These are phyloP conservation scores for Rhodotorula paludigena DNA, from an alignment of 768 basidiomycete genomes.

Conservation along the genomic window DNA sequence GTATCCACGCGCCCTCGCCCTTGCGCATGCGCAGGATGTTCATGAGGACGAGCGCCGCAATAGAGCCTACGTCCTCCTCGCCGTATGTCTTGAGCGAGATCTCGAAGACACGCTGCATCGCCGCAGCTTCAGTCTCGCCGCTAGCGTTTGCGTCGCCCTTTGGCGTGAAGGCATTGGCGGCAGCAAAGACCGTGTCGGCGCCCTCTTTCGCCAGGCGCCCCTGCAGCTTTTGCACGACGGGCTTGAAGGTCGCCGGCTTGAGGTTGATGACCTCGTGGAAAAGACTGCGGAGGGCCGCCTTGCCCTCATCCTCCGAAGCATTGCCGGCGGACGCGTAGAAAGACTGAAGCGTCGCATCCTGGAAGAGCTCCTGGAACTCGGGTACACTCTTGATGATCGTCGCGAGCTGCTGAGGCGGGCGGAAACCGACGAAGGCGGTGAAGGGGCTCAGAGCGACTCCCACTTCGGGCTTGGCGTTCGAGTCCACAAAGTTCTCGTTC, in stretches of 20 bases:
- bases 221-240: slow-evolving; percentile 5
- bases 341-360: neutral
- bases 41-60: slow-evolving; percentile 31
- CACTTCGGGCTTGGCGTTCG: slow-evolving; percentile 39
- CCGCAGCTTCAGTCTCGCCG: slow-evolving; percentile 26
- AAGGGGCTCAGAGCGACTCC: slow-evolving; percentile 26
- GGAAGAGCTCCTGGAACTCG: slow-evolving; percentile 23
- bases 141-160: slow-evolving; percentile 22
- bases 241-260: slow-evolving; percentile 14
- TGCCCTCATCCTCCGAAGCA: slow-evolving; percentile 7
- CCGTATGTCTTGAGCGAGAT: slow-evolving; percentile 31
- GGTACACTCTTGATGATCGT: slow-evolving; percentile 12
- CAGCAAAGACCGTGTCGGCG: slow-evolving; percentile 26
- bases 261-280: slow-evolving; percentile 32
- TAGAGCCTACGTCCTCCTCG: slow-evolving; percentile 29
- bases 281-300: slow-evolving; percentile 28
- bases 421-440: slow-evolving; percentile 40
- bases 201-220: slow-evolving; percentile 18
- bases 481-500: slow-evolving; percentile 38
- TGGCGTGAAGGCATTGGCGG: slow-evolving; percentile 12
- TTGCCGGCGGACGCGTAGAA: neutral
- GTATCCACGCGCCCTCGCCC: slow-evolving; percentile 40
- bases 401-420: slow-evolving; percentile 26
- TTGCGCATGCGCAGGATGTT: slow-evolving; percentile 35
- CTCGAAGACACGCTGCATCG: slow-evolving; percentile 28